Conservation (phyloP, 2,329 filamentous ascomycete species). For the Aureobasidium uvarum region DNA sequence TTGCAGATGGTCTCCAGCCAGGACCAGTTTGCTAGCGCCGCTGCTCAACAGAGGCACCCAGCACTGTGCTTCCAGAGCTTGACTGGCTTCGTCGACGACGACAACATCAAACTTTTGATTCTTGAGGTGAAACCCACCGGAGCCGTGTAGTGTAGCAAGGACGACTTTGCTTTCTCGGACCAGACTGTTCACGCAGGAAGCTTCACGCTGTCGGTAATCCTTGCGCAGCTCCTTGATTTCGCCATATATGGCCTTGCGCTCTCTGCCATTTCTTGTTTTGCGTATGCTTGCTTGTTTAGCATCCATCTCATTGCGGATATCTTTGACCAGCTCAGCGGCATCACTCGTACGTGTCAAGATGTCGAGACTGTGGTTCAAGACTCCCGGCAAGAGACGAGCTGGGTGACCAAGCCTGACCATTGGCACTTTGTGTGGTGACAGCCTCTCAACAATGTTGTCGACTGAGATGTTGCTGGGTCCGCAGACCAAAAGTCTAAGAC, state of each 20-base stretch:
- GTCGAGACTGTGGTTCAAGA: constrained; percentile 86
- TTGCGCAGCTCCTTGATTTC: constrained; percentile 83
- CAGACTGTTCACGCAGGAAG: constrained; percentile 72
- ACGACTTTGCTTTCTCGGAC: constrained; percentile 80
- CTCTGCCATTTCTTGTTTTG: constrained; percentile 78
- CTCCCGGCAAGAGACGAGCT: constrained; percentile 81
- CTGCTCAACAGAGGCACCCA: constrained; percentile 81
- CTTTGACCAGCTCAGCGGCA: constrained; percentile 81
- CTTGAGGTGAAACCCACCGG: constrained; percentile 78
- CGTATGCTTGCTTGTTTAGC: constrained; percentile 82
- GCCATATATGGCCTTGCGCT: constrained; percentile 76
- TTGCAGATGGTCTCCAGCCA: constrained; percentile 93
- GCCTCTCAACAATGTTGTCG: constrained; percentile 94
- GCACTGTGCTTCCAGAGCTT: constrained; percentile 93
- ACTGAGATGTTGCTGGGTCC: constrained; percentile 96
- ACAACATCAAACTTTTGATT: constrained; percentile 86
- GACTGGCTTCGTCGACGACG: constrained; percentile 92
- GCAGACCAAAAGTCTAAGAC: constrained; percentile 81
- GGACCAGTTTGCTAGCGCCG: constrained; percentile 74
- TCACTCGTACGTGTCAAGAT: constrained; percentile 88
- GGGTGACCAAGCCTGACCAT: constrained; percentile 92
- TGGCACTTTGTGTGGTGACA: constrained; percentile 78
- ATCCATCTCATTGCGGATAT: constrained; percentile 91
- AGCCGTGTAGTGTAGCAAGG: constrained; percentile 86
- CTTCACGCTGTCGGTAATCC: constrained; percentile 84